Evolutionary conservation across 768 basidiomycete genomes (phyloP).

Genomic region (Xerocomellus dryophilus): DNA sequence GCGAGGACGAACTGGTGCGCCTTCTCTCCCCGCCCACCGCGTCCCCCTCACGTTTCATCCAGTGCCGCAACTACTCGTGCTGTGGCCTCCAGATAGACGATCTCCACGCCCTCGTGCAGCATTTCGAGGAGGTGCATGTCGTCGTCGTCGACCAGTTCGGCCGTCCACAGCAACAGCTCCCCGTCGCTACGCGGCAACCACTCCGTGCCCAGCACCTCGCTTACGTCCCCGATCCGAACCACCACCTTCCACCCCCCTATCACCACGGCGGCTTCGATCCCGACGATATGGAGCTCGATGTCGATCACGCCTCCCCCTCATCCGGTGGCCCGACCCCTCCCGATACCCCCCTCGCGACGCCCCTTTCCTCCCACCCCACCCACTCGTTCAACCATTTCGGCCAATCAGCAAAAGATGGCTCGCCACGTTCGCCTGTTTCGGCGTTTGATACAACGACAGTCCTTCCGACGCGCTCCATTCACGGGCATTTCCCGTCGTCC

Average conservation of each 20-base stretch:
- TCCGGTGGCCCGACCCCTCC: constrained; percentile 39
- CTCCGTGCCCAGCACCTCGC: constrained; percentile 33
- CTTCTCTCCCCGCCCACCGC: constrained; percentile 3
- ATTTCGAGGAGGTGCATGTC: constrained; percentile 90
- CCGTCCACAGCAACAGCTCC: constrained; percentile 33
- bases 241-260: constrained; percentile 30
- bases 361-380: constrained; percentile 35
- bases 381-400: constrained; percentile 33
- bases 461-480: constrained; percentile 43
- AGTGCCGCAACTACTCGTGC: constrained; percentile 89
- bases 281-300: constrained; percentile 80
- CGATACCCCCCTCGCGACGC: constrained; percentile 44
- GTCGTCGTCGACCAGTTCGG: constrained; percentile 56
- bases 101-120: constrained; percentile 82
- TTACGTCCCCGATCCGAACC: constrained; percentile 27
- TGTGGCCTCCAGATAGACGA: constrained; percentile 78
- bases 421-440: constrained; percentile 38
- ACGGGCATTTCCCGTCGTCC: constrained; percentile 33
- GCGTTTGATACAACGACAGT: constrained; percentile 56
- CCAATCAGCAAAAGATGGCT: constrained; percentile 27
- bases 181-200: constrained; percentile 17
- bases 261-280: constrained; percentile 53
- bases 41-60: neutral
- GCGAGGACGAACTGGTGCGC: constrained; percentile 72
- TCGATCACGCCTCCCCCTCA: constrained; percentile 55